Conservation (phyloP, 257 asterid species). For the Solanum etuberosum region DNA sequence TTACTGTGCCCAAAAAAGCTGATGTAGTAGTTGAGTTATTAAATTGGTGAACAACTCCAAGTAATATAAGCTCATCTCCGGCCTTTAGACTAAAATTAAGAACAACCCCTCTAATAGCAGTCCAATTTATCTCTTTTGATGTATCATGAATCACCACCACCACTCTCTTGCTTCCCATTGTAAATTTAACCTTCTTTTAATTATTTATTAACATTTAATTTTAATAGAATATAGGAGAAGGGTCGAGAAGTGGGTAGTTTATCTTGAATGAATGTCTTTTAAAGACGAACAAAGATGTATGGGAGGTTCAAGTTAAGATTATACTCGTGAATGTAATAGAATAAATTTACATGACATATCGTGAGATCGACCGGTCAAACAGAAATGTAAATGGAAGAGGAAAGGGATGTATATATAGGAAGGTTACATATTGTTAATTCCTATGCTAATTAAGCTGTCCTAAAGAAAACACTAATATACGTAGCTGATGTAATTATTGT, state of each 20-base stretch:
- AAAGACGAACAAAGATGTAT: not conserved
- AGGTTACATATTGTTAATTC: not conserved
- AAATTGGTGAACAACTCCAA: slow-evolving; percentile 25
- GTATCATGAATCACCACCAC: slow-evolving; percentile 31
- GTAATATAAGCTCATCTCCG: slow-evolving; percentile 39
- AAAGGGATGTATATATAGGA: not conserved
- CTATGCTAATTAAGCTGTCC: not conserved
- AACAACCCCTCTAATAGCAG: slow-evolving; percentile 16
- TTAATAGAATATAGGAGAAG: not conserved
- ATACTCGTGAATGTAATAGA: accelerated
- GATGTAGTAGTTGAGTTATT: slow-evolving; percentile 4
- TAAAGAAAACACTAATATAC: not conserved
- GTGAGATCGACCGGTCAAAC: not conserved
- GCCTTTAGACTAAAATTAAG: slow-evolving; percentile 14
- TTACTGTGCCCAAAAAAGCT: slow-evolving; percentile 1
- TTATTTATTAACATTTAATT: too few relatives aligned
- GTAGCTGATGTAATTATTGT: not conserved
- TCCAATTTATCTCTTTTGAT: slow-evolving; percentile 28
- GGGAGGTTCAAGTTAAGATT: not conserved
- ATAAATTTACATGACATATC: too few relatives aligned
- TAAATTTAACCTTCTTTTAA: not conserved
- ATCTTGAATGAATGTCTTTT: not conserved
- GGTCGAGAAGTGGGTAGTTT: not conserved
- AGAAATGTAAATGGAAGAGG: not conserved
- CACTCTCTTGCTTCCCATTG: slow-evolving; percentile 24